phyloP scores from a whole-genome alignment of 1,284 basidiomycete species.

The Ustilago vetiveriae region DNA sequence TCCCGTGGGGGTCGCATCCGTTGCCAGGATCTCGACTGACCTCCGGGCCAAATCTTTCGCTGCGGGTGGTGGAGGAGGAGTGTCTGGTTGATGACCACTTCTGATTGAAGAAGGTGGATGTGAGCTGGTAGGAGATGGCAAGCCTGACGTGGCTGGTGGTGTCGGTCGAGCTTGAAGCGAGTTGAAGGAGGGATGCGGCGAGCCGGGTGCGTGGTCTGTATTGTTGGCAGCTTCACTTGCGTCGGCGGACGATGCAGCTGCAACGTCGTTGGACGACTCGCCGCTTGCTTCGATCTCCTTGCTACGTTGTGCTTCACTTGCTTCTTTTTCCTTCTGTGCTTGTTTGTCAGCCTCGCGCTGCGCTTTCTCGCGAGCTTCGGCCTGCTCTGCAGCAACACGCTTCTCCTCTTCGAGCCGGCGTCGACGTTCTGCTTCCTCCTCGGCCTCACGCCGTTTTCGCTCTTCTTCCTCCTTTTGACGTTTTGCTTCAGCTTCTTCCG shows the following conservation, averaged over 20 bases:
- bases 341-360: constrained; percentile 8
- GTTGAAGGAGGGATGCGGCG: constrained; percentile 56
- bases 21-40: constrained; percentile 6
- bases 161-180: constrained; percentile 58
- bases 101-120: constrained; percentile 42
- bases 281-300: neutral
- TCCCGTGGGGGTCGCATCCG: constrained; percentile 32
- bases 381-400: constrained; percentile 32
- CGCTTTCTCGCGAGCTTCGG: constrained; percentile 17
- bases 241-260: neutral
- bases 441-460: constrained; percentile 28
- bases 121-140: constrained; percentile 41
- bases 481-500: constrained; percentile 32
- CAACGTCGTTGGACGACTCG: neutral
- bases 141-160: constrained; percentile 53
- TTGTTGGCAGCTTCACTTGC: constrained; percentile 13
- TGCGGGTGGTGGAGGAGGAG: constrained; percentile 7
- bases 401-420: constrained; percentile 19
- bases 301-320: constrained; percentile 24
- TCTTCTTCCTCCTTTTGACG: constrained; percentile 35
- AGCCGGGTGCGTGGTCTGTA: constrained; percentile 25
- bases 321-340: constrained; percentile 13
- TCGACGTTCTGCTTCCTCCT: constrained; percentile 35
- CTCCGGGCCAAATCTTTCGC: neutral
- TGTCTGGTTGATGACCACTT: constrained; percentile 28